Conservation (phyloP, 805 yeast genomes). For the Vanderwaltozyma yarrowii region DNA sequence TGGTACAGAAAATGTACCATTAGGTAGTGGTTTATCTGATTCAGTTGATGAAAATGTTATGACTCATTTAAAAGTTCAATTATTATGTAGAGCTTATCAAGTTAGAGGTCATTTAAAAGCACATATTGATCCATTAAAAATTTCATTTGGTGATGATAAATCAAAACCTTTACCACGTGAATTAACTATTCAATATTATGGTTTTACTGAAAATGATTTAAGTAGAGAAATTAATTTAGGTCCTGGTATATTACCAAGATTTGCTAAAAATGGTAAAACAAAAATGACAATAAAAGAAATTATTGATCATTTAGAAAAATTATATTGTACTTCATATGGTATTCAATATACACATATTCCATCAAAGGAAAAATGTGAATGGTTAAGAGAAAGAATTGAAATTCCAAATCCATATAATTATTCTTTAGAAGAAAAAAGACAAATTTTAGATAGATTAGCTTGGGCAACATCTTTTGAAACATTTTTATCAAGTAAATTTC, state of each 20-base stretch:
- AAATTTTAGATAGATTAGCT: slow-evolving; percentile 88
- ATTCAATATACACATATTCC: slow-evolving; percentile 96
- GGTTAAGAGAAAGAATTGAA: slow-evolving; percentile 96
- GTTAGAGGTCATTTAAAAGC: slow-evolving; percentile 98
- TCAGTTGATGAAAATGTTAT: slow-evolving; percentile 56
- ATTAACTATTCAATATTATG: slow-evolving; percentile 84
- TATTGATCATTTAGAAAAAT: slow-evolving; percentile 63
- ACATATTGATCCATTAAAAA: slow-evolving; percentile 88
- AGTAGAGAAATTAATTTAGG: slow-evolving; percentile 81
- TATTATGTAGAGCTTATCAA: slow-evolving; percentile 95
- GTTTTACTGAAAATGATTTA: slow-evolving; percentile 79
- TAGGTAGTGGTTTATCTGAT: slow-evolving; percentile 24
- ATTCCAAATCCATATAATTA: slow-evolving; percentile 80
- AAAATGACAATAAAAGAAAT: slow-evolving; percentile 70
- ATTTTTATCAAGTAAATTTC: slow-evolving; percentile 89
- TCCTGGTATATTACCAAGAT: slow-evolving; percentile 94
- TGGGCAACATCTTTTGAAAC: slow-evolving; percentile 95
- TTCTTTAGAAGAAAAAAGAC: slow-evolving; percentile 84
- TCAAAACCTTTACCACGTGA: slow-evolving; percentile 59
- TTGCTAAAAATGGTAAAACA: slow-evolving; percentile 50
- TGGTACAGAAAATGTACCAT: slow-evolving; percentile 54
- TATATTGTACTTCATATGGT: slow-evolving; percentile 86
- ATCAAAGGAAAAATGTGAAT: slow-evolving; percentile 88
- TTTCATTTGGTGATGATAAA: slow-evolving; percentile 67
- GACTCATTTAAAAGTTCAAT: slow-evolving; percentile 88